Percentiles rank a stretch among this genome's conserved stretches.
Evolutionary conservation across 768 basidiomycete species (phyloP).

Genomic region (Rhizopogon vulgaris): DNA sequence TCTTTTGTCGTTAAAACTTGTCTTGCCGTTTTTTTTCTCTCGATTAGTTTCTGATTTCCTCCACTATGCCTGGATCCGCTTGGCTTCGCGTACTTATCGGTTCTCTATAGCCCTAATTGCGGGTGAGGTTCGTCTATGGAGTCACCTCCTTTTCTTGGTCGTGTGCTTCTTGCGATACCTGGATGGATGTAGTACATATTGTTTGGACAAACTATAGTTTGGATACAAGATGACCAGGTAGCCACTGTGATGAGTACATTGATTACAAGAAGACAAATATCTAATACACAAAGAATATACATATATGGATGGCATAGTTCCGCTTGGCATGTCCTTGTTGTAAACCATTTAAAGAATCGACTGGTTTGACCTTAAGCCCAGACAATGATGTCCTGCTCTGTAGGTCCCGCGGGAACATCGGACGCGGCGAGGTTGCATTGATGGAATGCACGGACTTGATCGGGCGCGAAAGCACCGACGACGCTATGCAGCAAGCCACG

Average conservation of each 20-base stretch:
- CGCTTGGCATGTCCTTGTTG: not conserved
- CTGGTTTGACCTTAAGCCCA: constrained; percentile 29
- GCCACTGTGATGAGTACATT: not conserved
- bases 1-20: constrained; percentile 1
- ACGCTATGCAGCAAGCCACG: constrained; percentile 63
- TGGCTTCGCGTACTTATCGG: constrained; percentile 14
- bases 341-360: not conserved
- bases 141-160: constrained; percentile 17
- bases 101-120: constrained; percentile 17
- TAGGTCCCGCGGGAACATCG: constrained; percentile 43
- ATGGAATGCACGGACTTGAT: constrained; percentile 45
- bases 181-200: constrained; percentile 31
- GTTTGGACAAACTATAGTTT: constrained; percentile 18
- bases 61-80: constrained; percentile 8
- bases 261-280: not conserved
- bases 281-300: not conserved
- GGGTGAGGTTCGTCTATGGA: constrained; percentile 12
- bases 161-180: constrained; percentile 29
- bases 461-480: constrained; percentile 53
- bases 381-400: constrained; percentile 34
- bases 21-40: not conserved
- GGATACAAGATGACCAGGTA: constrained; percentile 1
- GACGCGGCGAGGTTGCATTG: constrained; percentile 56
- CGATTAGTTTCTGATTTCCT: constrained; percentile 2
- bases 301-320: not conserved